Conservation (phyloP, 257 asterid genomes). For the Fraxinus quadrangulata region DNA sequence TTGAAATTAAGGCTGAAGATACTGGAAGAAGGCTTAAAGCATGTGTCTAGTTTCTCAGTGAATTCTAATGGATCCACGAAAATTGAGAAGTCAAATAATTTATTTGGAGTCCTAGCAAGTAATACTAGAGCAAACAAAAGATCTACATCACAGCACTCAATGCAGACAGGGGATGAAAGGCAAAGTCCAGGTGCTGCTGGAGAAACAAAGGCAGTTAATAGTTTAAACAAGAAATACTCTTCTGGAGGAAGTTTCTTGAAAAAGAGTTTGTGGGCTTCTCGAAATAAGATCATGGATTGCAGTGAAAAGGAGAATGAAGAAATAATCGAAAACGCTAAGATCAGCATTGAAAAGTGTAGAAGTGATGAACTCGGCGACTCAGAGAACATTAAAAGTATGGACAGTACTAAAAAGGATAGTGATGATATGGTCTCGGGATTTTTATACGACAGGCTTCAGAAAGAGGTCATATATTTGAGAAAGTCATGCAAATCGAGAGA, state of each 20-base stretch:
- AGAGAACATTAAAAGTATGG: slow-evolving; percentile 34
- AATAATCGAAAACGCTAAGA: slow-evolving; percentile 37
- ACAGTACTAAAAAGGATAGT: slow-evolving; percentile 22
- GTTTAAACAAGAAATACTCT: slow-evolving; percentile 34
- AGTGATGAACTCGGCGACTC: slow-evolving; percentile 30
- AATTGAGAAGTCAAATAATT: slow-evolving; percentile 46
- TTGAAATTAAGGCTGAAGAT: slow-evolving; percentile 82
- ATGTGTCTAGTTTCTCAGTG: slow-evolving; percentile 32
- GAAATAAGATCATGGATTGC: slow-evolving; percentile 43
- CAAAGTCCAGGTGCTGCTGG: slow-evolving; percentile 16
- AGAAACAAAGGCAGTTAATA: slow-evolving; percentile 29
- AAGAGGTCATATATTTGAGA: slow-evolving; percentile 73
- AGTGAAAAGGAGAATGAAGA: slow-evolving; percentile 67
- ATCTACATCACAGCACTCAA: slow-evolving; percentile 64
- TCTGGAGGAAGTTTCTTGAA: slow-evolving; percentile 42
- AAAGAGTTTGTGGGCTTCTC: slow-evolving; percentile 66
- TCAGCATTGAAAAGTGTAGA: slow-evolving; percentile 21
- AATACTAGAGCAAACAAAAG: slow-evolving; percentile 52
- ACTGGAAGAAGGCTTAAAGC: slow-evolving; percentile 71
- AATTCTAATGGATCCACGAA: slow-evolving; percentile 46
- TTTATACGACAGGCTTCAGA: slow-evolving; percentile 84
- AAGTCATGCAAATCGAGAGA: slow-evolving; percentile 63
- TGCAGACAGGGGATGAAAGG: slow-evolving; percentile 32
- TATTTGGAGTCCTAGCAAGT: slow-evolving; percentile 66
- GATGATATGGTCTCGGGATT: slow-evolving; percentile 81